Evolutionary conservation across 345 rosid species (phyloP), one percentile per base, ranked within the genome.

Genomic region (Eucalyptus shirleyi): DNA sequence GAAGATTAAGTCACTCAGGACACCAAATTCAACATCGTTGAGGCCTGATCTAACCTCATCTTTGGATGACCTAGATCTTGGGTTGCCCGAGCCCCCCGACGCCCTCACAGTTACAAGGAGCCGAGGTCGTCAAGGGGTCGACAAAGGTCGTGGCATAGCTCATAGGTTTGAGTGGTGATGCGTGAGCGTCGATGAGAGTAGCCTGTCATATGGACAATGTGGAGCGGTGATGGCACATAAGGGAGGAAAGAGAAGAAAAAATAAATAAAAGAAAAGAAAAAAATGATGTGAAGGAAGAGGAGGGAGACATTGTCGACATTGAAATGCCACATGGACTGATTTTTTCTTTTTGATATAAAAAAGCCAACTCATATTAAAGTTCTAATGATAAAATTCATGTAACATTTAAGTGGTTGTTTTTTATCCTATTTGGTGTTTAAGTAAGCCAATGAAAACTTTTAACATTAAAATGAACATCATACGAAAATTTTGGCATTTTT

Each of bases 381-480:
- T 53, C 0, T 21, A 53, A 53, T 2, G 6, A 24, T 56, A 23
- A 56, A 56, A 56, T 56, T 56, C 0, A 9, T 56, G 62, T 10
- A 56, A 56, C 30, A 23, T 26, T 56, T 56, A 56, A 56, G 13
- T 56, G 62, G 30, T 56, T 0, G 2, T 56, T 44, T 56, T 10
- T 56, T 1, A 24, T 56, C 6, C 0, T 0, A 10, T 56, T 23
- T 56, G 3, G 1, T 2, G 4, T 26, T 56, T 56, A 56, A 56
- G 30, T 56, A 1, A 56, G 3, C 3, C 0, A 1, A 5, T 2
- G 2, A 10, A 10, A 56, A 23, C 1, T 56, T 56, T 56, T 56
- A 6, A 56, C 24, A 53, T 53, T 53, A 19, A 53, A 53, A 53
- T 53, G 1, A 53, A 53, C 0, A 0, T 53, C 0, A 0, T 53